Base-by-base conservation (phyloP, 2,329 filamentous ascomycete genomes). In the Madurella mycetomatis region DNA sequence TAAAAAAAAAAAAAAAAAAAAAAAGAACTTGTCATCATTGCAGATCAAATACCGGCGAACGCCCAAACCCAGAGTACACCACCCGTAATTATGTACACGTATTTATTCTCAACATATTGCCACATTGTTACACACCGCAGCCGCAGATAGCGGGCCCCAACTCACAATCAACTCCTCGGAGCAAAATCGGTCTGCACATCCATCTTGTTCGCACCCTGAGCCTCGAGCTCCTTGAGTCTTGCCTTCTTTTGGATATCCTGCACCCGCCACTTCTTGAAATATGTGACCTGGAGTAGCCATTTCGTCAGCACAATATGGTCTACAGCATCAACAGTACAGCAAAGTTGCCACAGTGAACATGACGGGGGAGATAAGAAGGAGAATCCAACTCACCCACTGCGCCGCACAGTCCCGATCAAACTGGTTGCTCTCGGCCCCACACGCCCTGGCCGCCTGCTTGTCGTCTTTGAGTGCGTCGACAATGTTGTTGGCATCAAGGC, bases 211-310 rank as follows among this genome's bases (percentile, higher is more conserved):
- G 87, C 89, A 59, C 88, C 87, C 69, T 92, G 86, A 45, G 78
- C 80, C 68, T 87, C 80, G 64, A 96, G 81, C 54, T 84, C 83
- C 64, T 87, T 86, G 60, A 96, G 76, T 19, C 90, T 87, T 72
- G 85, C 78, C 66, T 88, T 86, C 72, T 92, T 90, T 65, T 95
- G 88, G 67, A 88, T 81, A 64, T 99, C 94, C 73, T 95, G 92
- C 37, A 97, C 90, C 65, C 94, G 81, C 74, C 91, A 88, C 73
- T 96, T 92, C 78, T 97, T 96, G 75, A 99, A 99, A 73, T 99
- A 97, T 73, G 91, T 90, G 57, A 96, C 88, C 90, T 94, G 64
- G 51, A n/a, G 11, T 13, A 18, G 13, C 13, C 9, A 49, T 17
- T 25, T 41, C 30, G 41, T 42, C 30, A 52, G 16, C 37, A 34